Percentiles rank a stretch among this genome's conserved stretches.
Evolutionary conservation across 495 filamentous ascomycete species (phyloP).

Genomic region (Cladorrhinum samala): DNA sequence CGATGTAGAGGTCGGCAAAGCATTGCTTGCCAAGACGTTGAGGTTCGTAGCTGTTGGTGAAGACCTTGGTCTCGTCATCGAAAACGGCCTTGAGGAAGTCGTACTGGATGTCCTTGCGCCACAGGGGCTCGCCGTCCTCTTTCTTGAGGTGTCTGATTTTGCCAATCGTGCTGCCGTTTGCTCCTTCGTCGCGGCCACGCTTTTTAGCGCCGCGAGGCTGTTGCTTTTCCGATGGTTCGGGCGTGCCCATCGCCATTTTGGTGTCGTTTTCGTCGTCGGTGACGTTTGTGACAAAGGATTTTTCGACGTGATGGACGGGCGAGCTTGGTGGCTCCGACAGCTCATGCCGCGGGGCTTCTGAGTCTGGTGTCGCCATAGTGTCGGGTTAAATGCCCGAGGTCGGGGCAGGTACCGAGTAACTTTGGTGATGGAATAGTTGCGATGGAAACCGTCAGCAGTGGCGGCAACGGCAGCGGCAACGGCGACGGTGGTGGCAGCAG

Average conservation of each 20-base stretch:
- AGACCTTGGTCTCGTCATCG: constrained; percentile 74
- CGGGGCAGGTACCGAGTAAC: not conserved
- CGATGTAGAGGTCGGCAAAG: constrained; percentile 95
- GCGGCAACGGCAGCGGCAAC: not conserved
- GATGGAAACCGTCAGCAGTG: not conserved
- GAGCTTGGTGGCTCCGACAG: constrained; percentile 31
- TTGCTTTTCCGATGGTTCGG: constrained; percentile 27
- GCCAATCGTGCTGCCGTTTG: constrained; percentile 53
- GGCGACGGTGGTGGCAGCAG: not conserved
- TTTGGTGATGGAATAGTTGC: not conserved
- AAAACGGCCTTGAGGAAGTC: constrained; percentile 91
- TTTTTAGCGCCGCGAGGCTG: constrained; percentile 28
- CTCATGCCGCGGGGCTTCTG: too few relatives aligned
- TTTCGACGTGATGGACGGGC: constrained; percentile 22
- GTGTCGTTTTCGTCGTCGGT: constrained; percentile 32
- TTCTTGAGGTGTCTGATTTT: constrained; percentile 97
- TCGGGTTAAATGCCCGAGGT: not conserved
- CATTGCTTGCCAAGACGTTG: constrained; percentile 66
- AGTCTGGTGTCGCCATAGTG: constrained; percentile 28
- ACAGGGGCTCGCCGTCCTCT: constrained; percentile 91
- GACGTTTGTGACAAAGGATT: constrained; percentile 29
- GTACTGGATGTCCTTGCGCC: constrained; percentile 96
- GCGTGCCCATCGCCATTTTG: constrained; percentile 25
- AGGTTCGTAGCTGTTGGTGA: constrained; percentile 75
- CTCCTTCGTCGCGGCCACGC: constrained; percentile 29